A percentile compares a stretch with the other conserved stretches of the same genome.
These are phyloP conservation scores for Cercospora sp. DNA, from an alignment of 2,329 filamentous ascomycete genomes.

Conservation along the genomic window DNA sequence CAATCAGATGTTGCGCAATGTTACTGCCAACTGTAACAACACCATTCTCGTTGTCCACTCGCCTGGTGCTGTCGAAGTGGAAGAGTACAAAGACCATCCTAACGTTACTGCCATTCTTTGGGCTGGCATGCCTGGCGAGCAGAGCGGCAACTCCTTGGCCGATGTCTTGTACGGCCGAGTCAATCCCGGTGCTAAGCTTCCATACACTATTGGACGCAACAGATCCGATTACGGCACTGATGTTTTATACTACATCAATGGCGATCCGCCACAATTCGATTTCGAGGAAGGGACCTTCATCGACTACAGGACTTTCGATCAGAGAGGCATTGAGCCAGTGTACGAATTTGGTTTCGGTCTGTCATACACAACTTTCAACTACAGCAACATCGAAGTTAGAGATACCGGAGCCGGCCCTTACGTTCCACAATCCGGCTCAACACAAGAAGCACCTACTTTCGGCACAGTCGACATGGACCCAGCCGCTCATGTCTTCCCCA, in stretches of 20 bases:
- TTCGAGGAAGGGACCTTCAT: conserved; percentile 80
- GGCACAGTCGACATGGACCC: conserved; percentile 65
- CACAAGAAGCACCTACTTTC: conserved; percentile 63
- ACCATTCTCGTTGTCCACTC: conserved; percentile 86
- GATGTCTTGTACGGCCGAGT: conserved; percentile 26
- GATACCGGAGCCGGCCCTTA: conserved; percentile 54
- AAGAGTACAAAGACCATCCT: conserved; percentile 75
- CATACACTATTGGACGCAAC: conserved; percentile 73
- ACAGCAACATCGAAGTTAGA: conserved; percentile 64
- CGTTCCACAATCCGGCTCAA: conserved; percentile 61
- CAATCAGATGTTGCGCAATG: conserved; percentile 32
- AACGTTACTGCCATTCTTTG: conserved; percentile 77
- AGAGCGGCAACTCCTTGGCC: conserved; percentile 32
- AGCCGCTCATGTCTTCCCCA: conserved; percentile 68
- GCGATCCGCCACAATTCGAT: conserved; percentile 68
- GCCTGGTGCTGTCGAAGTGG: conserved; percentile 78
- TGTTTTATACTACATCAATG: conserved; percentile 64
- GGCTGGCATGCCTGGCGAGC: conserved; percentile 54
- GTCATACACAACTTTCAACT: conserved; percentile 76
- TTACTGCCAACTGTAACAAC: conserved; percentile 42
- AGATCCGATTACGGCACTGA: conserved; percentile 68
- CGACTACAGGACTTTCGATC: conserved; percentile 76
- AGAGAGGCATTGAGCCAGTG: conserved; percentile 62
- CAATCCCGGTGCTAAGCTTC: conserved; percentile 26
- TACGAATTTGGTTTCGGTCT: conserved; percentile 56